phyloP scores from a whole-genome alignment of 2,329 filamentous ascomycete species.

The Karstenula rhodostoma region DNA sequence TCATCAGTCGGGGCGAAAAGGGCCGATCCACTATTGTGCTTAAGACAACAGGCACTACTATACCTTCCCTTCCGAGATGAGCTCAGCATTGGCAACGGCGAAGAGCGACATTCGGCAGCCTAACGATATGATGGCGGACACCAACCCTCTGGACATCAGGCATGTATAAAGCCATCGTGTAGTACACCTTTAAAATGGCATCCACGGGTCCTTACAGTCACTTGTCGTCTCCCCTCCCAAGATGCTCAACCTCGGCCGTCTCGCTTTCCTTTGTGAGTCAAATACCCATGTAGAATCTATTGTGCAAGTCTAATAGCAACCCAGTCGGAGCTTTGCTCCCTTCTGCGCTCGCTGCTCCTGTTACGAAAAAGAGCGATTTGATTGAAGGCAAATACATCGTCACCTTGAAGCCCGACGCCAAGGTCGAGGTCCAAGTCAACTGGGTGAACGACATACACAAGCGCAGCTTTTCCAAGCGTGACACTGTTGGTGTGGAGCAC shows the following conservation, averaged over 20 bases:
- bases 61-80: conserved; percentile 10
- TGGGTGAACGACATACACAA: conserved; percentile 47
- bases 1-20: neutral
- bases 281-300: neutral
- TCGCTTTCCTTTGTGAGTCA: conserved; percentile 8
- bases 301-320: neutral
- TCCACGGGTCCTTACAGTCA: conserved; percentile 9
- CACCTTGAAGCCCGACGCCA: conserved; percentile 30
- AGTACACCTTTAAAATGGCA: neutral
- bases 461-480: conserved; percentile 48
- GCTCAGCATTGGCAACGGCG: conserved; percentile 8
- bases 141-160: neutral
- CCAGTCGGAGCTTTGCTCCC: conserved; percentile 14
- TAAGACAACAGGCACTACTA: neutral
- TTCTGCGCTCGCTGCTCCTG: conserved; percentile 22
- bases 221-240: neutral
- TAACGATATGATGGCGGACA: neutral
- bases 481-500: conserved; percentile 51
- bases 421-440: conserved; percentile 43
- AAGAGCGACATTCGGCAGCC: neutral
- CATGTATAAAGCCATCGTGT: conserved; percentile 3
- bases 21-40: neutral
- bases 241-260: conserved; percentile 4
- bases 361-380: conserved; percentile 24
- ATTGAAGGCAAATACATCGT: conserved; percentile 35